phyloP scores from a whole-genome alignment of 2,329 filamentous ascomycete species.

The Dothistroma septosporum region DNA sequence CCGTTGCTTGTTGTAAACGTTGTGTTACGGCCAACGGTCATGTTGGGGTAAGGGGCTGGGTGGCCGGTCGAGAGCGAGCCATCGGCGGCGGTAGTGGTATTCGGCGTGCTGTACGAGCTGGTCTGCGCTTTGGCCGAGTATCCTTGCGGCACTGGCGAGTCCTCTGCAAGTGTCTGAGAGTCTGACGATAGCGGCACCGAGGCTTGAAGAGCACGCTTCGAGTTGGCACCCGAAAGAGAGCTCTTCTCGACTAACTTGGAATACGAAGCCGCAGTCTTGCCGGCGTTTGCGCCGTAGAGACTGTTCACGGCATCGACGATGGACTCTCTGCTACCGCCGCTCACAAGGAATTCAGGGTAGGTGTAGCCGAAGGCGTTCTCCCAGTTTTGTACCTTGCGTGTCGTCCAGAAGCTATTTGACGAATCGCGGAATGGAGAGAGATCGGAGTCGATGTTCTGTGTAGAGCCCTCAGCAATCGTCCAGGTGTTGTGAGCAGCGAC shows the following conservation, averaged over 20 bases:
- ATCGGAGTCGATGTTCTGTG: conserved; percentile 31
- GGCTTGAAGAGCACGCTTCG: conserved; percentile 5
- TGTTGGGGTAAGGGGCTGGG: conserved; percentile 2
- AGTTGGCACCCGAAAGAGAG: not conserved
- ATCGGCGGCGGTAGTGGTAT: not conserved
- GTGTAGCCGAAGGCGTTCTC: conserved; percentile 66
- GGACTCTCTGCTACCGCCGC: conserved; percentile 45
- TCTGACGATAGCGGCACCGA: not conserved
- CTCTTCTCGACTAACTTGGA: conserved; percentile 12
- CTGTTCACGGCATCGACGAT: conserved; percentile 49
- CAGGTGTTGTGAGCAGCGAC: conserved; percentile 55
- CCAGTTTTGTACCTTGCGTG: conserved; percentile 60
- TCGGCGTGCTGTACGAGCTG: not conserved
- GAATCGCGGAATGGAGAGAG: conserved; percentile 59
- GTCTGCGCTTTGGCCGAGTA: too few relatives aligned
- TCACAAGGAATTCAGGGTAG: conserved; percentile 61
- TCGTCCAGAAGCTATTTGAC: conserved; percentile 61
- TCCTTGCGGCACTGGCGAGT: not conserved
- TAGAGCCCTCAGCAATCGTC: conserved; percentile 53
- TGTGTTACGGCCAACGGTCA: not conserved
- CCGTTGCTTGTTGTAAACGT: conserved; percentile 36
- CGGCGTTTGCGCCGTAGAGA: conserved; percentile 50
- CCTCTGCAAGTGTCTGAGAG: not conserved
- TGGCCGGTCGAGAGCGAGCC: conserved; percentile 4
- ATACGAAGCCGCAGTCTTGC: conserved; percentile 10